Evolutionary conservation across 805 yeast genomes (phyloP).

Genomic region (Kuraishia piskuri): DNA sequence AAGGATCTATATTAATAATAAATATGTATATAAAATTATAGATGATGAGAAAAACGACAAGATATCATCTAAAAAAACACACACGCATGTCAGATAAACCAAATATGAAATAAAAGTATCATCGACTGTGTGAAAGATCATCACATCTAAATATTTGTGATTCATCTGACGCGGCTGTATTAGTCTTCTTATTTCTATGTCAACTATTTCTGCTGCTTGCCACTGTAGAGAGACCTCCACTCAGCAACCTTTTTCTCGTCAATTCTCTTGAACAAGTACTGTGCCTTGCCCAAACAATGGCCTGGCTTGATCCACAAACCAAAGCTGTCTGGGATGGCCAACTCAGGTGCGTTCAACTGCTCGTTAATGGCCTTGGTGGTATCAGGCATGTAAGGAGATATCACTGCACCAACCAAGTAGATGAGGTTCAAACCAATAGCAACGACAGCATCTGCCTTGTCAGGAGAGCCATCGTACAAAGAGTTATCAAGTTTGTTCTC

Average conservation of each 20-base stretch:
- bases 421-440: conserved; percentile 86
- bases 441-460: conserved; percentile 82
- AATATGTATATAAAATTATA: no score
- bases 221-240: conserved; percentile 86
- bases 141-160: no score
- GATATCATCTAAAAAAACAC: no score
- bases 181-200: no score
- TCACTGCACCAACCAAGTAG: conserved; percentile 74
- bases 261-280: conserved; percentile 85
- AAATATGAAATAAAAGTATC: no score
- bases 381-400: conserved; percentile 88
- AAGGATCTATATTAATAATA: no score
- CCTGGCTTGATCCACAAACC: conserved; percentile 63
- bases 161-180: no score
- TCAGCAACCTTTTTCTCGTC: conserved; percentile 81
- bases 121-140: no score
- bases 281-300: conserved; percentile 85
- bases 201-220: conserved; percentile 38
- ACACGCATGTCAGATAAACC: no score
- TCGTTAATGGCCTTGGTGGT: conserved; percentile 60
- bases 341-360: conserved; percentile 76
- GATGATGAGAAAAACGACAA: no score
- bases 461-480: conserved; percentile 66
- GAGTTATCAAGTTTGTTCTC: conserved; percentile 92
- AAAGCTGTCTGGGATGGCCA: conserved; percentile 71